Evolutionary conservation across 164 flowering plant genomes (phyloP), one percentile per base, ranked within the genome.

Genomic region (Sedum album): DNA sequence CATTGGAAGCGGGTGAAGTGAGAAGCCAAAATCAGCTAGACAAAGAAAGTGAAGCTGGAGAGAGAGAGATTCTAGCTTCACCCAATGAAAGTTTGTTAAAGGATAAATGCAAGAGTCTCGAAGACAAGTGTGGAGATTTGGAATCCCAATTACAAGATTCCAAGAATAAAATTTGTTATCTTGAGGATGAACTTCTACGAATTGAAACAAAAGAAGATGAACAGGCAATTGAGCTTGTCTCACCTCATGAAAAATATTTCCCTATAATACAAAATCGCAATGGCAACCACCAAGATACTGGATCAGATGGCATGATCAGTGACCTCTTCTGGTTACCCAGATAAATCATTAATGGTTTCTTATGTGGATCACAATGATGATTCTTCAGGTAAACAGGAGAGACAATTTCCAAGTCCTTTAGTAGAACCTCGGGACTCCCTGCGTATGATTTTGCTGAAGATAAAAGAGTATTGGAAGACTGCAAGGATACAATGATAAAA

Each of bases 381-480:
- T 36, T 25, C 74, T 53, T 64, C 70, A 39, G 39, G 51, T 20
- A 81, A 81, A 66, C 81, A 83, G 65, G 86, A 86, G 69, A 67
- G 33, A 13, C 33, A 73, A 18, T 35, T 20, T 64, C 74, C 80
- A 41, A 71, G 71, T 25, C 68, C 72, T 57, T 70, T 60, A 53
- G 69, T 69, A 36, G 53, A 21, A 25, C 79, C 81, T 67, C 79
- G 39, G 80, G 78, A 69, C 60, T 68, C 49, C 69, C 70, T 70
- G 63, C 82, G 36, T 75, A 73, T 61, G 70, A 65, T 75, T 74
- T 86, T 72, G 75, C 68, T 62, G 71, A 78, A 48, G 82, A 84
- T 73, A 85, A 80, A 31, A 33, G 3, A 13, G 74, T 73, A 66
- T 44, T 85, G 76, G 82, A 81, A 67, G 81, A 80, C 60, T 79